Base-by-base conservation (phyloP, 495 filamentous ascomycete genomes). In the Penicillium crystallinum region DNA sequence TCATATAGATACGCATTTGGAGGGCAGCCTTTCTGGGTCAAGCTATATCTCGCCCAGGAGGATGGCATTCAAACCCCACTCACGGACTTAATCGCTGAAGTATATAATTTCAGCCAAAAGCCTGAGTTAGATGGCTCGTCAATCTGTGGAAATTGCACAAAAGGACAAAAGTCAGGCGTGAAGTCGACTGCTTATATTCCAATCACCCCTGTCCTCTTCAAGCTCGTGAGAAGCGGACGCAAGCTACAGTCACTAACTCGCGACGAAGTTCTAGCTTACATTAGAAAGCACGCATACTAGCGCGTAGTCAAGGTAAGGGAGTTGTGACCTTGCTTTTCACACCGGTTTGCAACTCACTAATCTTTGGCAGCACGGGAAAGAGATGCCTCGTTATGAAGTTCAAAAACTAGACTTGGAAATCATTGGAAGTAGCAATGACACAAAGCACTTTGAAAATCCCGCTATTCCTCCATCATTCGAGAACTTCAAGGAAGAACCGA, bases 401-500 rank as follows among this genome's bases (percentile, higher is more conserved):
- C 31, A 55, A 15, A 50, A 44, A 5, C 45, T 55, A 14, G 46
- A 55, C 1, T 15, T 49, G 5, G 45, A 55, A 6, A 55, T 55
- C 31, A 55, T 55, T 23, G 53, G 50, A 0, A 53, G 42, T 30
- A 53, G 23, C 22, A 53, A 53, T n/a, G 50, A 53, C 34, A 46
- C 50, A 11, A 53, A 30, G 9, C 35, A 38, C 12, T 53, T 46
- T 23, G 22, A 31, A 6, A 44, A 53, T 18, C 50, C 50, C 30
- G 34, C 50, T 29, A 36, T 29, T 4, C 33, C 25, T 2, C 50
- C 50, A 11, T 19, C 15, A 2, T 46, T 54, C 4, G 43, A 41
- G 9, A 54, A 48, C 6, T 54, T 47, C 43, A 41, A 54, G 22
- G 12, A 53, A 43, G 50, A 53, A 22, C 50, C 42, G 11, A 53